phyloP scores from a whole-genome alignment of 1,139 yeast species.

The Pichia sp. region DNA sequence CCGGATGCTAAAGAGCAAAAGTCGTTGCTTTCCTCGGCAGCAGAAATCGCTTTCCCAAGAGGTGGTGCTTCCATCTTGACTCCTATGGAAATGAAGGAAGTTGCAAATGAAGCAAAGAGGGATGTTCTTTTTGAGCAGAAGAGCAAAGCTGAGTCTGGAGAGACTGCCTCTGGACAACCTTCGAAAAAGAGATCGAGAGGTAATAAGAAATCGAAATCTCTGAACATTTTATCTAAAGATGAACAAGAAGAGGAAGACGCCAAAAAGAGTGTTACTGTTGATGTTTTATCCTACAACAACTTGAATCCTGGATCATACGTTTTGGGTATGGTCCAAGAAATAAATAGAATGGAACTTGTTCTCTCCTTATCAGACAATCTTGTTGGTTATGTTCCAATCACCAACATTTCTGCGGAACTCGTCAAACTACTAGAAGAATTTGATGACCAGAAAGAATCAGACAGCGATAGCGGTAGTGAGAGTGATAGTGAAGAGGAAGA shows the following conservation, averaged over 20 bases:
- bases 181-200: constrained; percentile 36
- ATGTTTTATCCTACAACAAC: constrained; percentile 56
- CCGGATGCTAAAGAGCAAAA: constrained; percentile 18
- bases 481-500: constrained; percentile 36
- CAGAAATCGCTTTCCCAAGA: constrained; percentile 85
- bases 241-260: constrained; percentile 23
- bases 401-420: constrained; percentile 65
- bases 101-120: constrained; percentile 83
- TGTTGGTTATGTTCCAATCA: constrained; percentile 74
- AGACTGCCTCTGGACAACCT: constrained; percentile 19
- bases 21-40: constrained; percentile 31
- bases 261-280: constrained; percentile 42
- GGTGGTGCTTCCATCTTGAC: constrained; percentile 87
- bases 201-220: constrained; percentile 28
- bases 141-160: constrained; percentile 19
- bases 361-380: constrained; percentile 80
- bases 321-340: constrained; percentile 66
- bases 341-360: constrained; percentile 60
- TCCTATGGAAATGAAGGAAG: constrained; percentile 87
- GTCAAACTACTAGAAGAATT: constrained; percentile 52
- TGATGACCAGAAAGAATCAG: constrained; percentile 40
- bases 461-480: constrained; percentile 26
- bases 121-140: constrained; percentile 72
- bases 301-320: constrained; percentile 68
- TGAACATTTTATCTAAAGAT: constrained; percentile 22